These are phyloP conservation scores for Pilatotrama ljubarskyi DNA, from an alignment of 768 basidiomycete genomes.

Conservation along the genomic window DNA sequence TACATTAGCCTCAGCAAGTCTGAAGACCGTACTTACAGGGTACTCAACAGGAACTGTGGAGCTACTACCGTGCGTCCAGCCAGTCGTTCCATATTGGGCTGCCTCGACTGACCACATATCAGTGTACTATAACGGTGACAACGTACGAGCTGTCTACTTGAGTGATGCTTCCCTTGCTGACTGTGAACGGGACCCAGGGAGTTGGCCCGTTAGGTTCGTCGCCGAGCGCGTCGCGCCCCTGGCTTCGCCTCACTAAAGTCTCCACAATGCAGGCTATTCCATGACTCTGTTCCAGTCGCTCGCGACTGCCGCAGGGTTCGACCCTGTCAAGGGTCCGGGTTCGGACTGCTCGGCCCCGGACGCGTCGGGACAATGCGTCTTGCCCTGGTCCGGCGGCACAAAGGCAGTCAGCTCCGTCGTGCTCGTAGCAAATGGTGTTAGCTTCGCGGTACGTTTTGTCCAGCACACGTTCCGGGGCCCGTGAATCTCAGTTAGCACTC, in stretches of 20 bases:
- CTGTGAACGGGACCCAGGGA: constrained; percentile 42
- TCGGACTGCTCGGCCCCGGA: constrained; percentile 59
- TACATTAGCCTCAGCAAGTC: background rate
- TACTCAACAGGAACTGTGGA: constrained; percentile 61
- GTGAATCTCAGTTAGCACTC: no score
- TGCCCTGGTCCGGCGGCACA: constrained; percentile 74
- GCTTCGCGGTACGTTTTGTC: constrained; percentile 58
- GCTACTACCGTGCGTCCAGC: constrained; percentile 63
- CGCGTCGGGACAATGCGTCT: constrained; percentile 72
- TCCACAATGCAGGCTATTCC: constrained; percentile 46
- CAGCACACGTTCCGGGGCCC: background rate
- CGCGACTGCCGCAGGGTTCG: constrained; percentile 71
- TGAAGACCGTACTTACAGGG: background rate
- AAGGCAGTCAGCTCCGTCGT: constrained; percentile 76
- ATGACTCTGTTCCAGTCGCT: constrained; percentile 76
- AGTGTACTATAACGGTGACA: constrained; percentile 86
- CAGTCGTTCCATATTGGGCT: background rate
- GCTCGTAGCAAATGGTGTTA: constrained; percentile 73
- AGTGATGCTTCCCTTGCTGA: background rate
- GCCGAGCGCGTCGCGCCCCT: constrained; percentile 1
- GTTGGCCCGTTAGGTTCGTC: constrained; percentile 52
- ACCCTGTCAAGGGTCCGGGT: constrained; percentile 67
- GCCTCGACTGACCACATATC: background rate
- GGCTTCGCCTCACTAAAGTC: background rate
- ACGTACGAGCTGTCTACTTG: constrained; percentile 44